Base-by-base conservation (phyloP, 2,329 filamentous ascomycete genomes). In the Xylariales sp. region DNA sequence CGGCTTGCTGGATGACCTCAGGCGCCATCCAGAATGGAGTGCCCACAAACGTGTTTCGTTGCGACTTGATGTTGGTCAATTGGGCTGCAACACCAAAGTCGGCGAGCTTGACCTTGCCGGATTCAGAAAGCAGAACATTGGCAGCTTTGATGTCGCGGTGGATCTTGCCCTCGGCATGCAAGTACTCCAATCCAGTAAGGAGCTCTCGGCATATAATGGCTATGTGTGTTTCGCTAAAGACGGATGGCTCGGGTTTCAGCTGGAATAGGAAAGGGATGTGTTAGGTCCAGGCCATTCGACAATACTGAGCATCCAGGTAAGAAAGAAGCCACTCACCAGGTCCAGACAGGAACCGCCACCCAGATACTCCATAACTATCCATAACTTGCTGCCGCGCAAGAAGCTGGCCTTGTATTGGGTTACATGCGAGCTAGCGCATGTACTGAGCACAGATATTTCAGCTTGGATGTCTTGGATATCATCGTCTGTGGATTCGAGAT, bases 291-390 rank as follows among this genome's bases (percentile, higher is more conserved):
- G 38, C 32, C 37, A 30, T 5, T 15, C 17, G 20, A 12, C 30
- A 10, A n/a, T 11, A 19, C 29, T 39, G 17, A n/a, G n/a, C n/a
- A n/a, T n/a, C n/a, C n/a, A n/a, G n/a, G n/a, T n/a, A n/a, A n/a
- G n/a, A n/a, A n/a, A n/a, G n/a, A 32, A 36, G 28, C 33, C 42
- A 55, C 72, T 53, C 76, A 95, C 87, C 70, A 98, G 63, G 61
- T 98, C 93, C 48, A 96, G 74, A 60, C 93, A 96, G 14, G 93
- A 97, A 28, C 93, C 93, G 46, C 93, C 93, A 5, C 93, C 93
- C 10, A 98, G 70, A 57, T 85, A 98, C 63, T 98, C 93, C 93
- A 98, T 98, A 41, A 97, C 88, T 57, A 98, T 98, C 93, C 93
- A 98, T 70, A 98, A 70, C 66, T 97, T 98, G 60, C 90, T 86